Conservation (phyloP, 768 basidiomycete genomes). For the Exidia glandulosa region DNA sequence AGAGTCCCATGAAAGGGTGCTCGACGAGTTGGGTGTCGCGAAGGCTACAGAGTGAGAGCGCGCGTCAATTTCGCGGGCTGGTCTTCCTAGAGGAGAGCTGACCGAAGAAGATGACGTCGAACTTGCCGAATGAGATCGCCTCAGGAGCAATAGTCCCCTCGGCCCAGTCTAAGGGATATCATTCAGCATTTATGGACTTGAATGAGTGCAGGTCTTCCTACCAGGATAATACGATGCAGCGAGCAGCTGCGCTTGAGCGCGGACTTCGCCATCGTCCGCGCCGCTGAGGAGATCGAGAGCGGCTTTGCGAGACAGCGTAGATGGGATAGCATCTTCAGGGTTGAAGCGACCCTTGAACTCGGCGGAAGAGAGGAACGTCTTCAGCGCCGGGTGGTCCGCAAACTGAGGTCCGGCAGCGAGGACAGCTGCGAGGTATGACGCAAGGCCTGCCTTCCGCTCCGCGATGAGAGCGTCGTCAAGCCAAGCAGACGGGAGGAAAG, state of each 20-base stretch:
- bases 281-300: slow-evolving; percentile 15
- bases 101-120: slow-evolving; percentile 61
- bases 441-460: slow-evolving; percentile 39
- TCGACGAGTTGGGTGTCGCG: slow-evolving; percentile 51
- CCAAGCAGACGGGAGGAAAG: slow-evolving; percentile 42
- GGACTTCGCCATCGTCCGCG: slow-evolving; percentile 9
- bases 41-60: slow-evolving; percentile 39
- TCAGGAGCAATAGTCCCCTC: slow-evolving; percentile 40
- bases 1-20: slow-evolving; percentile 37
- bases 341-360: slow-evolving; percentile 19
- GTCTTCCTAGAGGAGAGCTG: slow-evolving; percentile 7
- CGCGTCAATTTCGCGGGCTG: slow-evolving; percentile 2
- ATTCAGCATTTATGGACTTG: neutral
- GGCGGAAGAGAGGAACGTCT: slow-evolving; percentile 26
- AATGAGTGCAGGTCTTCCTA: neutral
- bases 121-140: slow-evolving; percentile 48
- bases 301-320: slow-evolving; percentile 31
- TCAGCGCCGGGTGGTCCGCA: slow-evolving; percentile 22
- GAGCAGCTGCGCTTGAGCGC: slow-evolving; percentile 19
- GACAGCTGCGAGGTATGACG: slow-evolving; percentile 31
- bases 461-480: slow-evolving; percentile 39
- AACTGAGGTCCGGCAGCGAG: slow-evolving; percentile 24
- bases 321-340: slow-evolving; percentile 36
- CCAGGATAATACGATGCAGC: slow-evolving; percentile 36
- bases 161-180: slow-evolving; percentile 36